A percentile compares a stretch with the other conserved stretches of the same genome.
These are phyloP conservation scores for Fagus crenata DNA, from an alignment of 306 rosid genomes.

Conservation along the genomic window DNA sequence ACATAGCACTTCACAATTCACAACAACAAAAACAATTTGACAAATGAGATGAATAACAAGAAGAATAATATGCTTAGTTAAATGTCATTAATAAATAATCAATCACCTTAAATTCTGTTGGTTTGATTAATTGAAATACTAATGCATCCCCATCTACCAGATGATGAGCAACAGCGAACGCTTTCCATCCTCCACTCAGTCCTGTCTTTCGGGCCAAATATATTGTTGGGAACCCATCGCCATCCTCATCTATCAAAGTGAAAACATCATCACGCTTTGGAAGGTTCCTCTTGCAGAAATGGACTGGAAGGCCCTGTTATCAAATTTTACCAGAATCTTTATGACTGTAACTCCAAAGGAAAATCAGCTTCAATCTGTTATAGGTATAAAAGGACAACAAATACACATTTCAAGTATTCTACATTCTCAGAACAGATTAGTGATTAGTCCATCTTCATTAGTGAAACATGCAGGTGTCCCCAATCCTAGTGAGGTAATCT, in stretches of 20 bases:
- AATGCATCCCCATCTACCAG: constrained; percentile 82
- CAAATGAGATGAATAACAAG: not conserved
- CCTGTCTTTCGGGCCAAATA: constrained; percentile 59
- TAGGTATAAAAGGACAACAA: no score
- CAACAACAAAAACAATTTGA: not conserved
- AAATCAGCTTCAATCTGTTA: no score
- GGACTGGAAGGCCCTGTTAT: constrained; percentile 62
- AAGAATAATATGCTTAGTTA: not conserved
- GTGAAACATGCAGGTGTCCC: no score
- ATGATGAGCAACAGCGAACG: constrained; percentile 72
- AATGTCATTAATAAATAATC: constrained; percentile 14
- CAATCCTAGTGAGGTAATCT: no score
- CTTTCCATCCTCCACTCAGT: constrained; percentile 83
- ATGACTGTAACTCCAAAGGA: no score
- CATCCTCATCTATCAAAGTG: constrained; percentile 62
- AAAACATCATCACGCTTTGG: constrained; percentile 43
- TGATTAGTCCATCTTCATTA: no score
- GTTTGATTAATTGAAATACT: constrained; percentile 58
- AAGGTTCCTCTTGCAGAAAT: constrained; percentile 53
- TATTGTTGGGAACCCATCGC: constrained; percentile 47
- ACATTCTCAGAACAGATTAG: no score
- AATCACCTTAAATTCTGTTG: constrained; percentile 71
- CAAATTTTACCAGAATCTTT: constrained; percentile 16
- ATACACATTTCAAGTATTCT: no score
- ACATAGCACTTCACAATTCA: constrained; percentile 9